Evolutionary conservation across 2,329 filamentous ascomycete genomes (phyloP), one percentile per base, ranked within the genome.

Genomic region (Trichoderma polysporum): DNA sequence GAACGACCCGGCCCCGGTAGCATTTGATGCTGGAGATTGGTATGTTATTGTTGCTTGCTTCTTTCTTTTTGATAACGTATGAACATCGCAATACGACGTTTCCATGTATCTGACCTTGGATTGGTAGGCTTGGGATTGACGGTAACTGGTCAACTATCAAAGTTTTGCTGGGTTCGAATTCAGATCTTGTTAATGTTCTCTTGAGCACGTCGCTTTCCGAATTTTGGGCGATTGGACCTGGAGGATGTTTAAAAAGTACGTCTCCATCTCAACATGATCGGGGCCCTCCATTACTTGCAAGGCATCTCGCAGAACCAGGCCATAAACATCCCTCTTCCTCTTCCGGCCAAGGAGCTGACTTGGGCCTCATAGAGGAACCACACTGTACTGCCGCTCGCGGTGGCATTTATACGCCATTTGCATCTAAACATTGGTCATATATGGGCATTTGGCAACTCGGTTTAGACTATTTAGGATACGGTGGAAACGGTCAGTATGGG

Each of bases 81-180:
- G 33, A 12, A 15, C 35, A 19, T n/a, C 19, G 25, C 50, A 33
- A 37, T 13, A 29, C 22, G 13, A 33, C 19, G 10, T 4, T 45
- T 6, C 17, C 27, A 17, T 35, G 27, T 47, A 19, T n/a, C 47
- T 41, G 64, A 66, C 35, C 8, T 45, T 15, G 17, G 7, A 27
- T 58, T 50, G 31, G 37, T 58, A 88, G 86, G 86, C 83, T 86
- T 69, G 88, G 88, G 56, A 82, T 85, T 70, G 90, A 92, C 74
- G 90, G 90, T 10, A 84, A 84, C 69, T 94, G 91, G 91, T 92
- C 90, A 17, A 86, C 89, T 7, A 87, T 92, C 70, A 82, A 81
- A 13, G 81, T 93, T 54, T 68, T 71, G 6, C 68, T 85, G 80
- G 71, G 82, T 85, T 76, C 79, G 22, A 71, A 76, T 10, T 72